Evolutionary conservation across 2,329 filamentous ascomycete species (phyloP).

Genomic region (Stagonosporopsis cucurbitacearum): DNA sequence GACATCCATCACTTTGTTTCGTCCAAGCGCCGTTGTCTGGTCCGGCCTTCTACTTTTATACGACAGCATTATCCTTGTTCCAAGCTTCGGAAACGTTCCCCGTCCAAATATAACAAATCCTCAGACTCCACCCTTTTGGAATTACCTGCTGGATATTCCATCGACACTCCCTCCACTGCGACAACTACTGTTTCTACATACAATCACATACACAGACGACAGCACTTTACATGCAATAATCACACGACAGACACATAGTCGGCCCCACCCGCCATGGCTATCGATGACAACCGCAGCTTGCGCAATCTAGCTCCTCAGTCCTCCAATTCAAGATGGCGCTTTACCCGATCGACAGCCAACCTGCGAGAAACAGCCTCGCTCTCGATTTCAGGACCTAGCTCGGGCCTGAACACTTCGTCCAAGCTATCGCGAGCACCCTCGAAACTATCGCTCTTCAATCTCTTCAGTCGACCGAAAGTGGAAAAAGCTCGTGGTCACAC

Average conservation of each 20-base stretch:
- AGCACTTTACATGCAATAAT: constrained; percentile 23
- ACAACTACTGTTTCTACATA: background rate
- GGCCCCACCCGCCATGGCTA: constrained; percentile 36
- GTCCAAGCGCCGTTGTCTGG: constrained; percentile 15
- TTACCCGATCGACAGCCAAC: constrained; percentile 42
- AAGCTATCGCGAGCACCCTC: constrained; percentile 45
- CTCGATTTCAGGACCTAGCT: constrained; percentile 9
- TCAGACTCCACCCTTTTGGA: background rate
- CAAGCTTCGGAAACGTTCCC: background rate
- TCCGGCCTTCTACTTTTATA: background rate
- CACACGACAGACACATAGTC: constrained; percentile 15
- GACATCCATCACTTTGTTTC: constrained; percentile 17
- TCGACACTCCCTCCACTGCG: background rate
- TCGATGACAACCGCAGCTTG: constrained; percentile 33
- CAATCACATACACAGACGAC: background rate
- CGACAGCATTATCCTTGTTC: constrained; percentile 15
- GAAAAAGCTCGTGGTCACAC: constrained; percentile 56
- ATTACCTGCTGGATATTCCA: constrained; percentile 2
- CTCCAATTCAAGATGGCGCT: constrained; percentile 47
- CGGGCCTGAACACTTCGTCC: constrained; percentile 19
- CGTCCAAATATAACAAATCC: constrained; percentile 10
- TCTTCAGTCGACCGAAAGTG: constrained; percentile 59
- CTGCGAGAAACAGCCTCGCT: constrained; percentile 20
- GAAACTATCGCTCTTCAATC: constrained; percentile 58
- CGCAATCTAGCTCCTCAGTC: constrained; percentile 31